Conservation (phyloP, 2,329 filamentous ascomycete species). For the Aspergillaceae sp. region DNA sequence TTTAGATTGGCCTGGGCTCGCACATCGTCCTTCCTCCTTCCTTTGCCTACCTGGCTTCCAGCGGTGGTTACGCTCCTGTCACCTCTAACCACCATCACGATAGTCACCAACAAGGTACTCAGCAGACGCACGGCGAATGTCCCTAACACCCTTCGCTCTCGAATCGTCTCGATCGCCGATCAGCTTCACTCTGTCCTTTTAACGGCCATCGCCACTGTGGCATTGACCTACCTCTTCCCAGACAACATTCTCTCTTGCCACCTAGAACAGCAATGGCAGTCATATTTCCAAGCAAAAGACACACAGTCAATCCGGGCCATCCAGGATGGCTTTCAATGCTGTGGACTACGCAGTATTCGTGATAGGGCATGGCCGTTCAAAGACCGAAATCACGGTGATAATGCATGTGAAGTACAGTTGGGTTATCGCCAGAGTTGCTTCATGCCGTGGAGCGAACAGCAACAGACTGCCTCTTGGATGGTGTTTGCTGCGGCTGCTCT, state of each 20-base stretch:
- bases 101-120: conserved; percentile 2
- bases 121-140: background rate
- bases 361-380: conserved; percentile 34
- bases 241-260: conserved; percentile 18
- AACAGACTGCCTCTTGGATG: conserved; percentile 20
- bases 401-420: conserved; percentile 23
- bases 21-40: conserved; percentile 15
- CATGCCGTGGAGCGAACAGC: conserved; percentile 19
- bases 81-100: conserved; percentile 4
- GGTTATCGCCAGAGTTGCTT: conserved; percentile 25
- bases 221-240: conserved; percentile 21
- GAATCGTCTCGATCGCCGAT: conserved; percentile 6
- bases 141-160: background rate
- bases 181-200: conserved; percentile 18
- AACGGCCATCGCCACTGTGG: conserved; percentile 20
- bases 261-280: conserved; percentile 24
- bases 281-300: conserved; percentile 23
- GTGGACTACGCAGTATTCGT: conserved; percentile 27
- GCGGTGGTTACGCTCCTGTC: conserved; percentile 15
- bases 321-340: conserved; percentile 26
- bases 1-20: conserved; percentile 18
- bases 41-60: conserved; percentile 17
- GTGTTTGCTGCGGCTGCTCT: conserved; percentile 19
- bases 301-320: conserved; percentile 23
- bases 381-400: conserved; percentile 18